These are phyloP conservation scores for Trichophyton verrucosum DNA, from an alignment of 2,329 filamentous ascomycete genomes.

Conservation along the genomic window DNA sequence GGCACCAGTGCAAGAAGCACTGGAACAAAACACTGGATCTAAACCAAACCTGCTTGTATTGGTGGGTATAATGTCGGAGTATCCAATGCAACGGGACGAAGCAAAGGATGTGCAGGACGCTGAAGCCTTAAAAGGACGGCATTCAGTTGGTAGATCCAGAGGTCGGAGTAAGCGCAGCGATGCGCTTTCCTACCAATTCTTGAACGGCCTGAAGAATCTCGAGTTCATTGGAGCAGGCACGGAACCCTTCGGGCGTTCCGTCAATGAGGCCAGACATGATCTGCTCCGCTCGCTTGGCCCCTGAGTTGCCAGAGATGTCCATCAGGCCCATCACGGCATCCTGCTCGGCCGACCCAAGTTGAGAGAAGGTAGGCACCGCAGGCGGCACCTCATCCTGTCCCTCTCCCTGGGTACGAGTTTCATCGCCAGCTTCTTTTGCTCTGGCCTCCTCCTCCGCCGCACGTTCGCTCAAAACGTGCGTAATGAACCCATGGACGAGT, in stretches of 20 bases:
- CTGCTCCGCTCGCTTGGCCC: conserved; percentile 17
- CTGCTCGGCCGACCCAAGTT: conserved; percentile 20
- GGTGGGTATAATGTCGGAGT: neutral
- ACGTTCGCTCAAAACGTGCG: conserved; percentile 39
- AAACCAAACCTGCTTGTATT: neutral
- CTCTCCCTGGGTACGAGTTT: neutral
- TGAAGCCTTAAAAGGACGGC: neutral
- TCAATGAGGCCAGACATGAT: conserved; percentile 24
- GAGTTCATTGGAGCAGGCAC: conserved; percentile 20
- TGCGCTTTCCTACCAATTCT: conserved; percentile 22
- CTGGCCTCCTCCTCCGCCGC: neutral
- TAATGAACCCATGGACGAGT: conserved; percentile 61
- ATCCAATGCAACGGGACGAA: neutral
- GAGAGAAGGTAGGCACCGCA: conserved; percentile 15
- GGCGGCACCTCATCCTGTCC: conserved; percentile 9
- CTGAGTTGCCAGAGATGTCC: conserved; percentile 18
- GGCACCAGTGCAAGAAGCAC: neutral
- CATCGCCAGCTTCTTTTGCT: neutral
- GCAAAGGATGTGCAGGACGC: neutral
- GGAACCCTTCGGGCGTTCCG: conserved; percentile 17
- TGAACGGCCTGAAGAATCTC: conserved; percentile 22
- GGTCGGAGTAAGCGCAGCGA: conserved; percentile 16
- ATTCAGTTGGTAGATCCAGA: conserved; percentile 10
- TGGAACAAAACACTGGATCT: neutral
- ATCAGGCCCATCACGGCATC: conserved; percentile 24